Conservation (phyloP, 2,329 filamentous ascomycete genomes). For the Thelonectria blattea region DNA sequence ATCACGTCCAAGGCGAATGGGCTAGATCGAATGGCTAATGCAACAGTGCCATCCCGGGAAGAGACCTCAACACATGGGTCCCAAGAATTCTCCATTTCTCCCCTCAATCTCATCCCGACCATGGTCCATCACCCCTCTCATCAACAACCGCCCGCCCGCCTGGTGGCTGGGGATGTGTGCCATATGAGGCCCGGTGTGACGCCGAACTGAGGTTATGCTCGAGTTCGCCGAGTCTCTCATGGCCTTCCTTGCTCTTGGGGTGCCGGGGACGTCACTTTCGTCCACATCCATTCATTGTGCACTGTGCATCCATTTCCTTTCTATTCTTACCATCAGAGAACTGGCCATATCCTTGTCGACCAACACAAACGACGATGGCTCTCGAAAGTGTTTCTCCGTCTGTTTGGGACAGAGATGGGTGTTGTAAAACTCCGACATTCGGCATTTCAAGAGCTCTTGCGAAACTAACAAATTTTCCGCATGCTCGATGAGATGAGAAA, state of each 20-base stretch:
- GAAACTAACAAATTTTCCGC: constrained; percentile 12
- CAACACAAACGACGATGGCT: background rate
- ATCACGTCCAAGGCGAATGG: constrained; percentile 19
- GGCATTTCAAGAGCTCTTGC: constrained; percentile 1
- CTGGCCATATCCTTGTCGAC: constrained; percentile 6
- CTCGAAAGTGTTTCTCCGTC: background rate
- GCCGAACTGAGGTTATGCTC: constrained; percentile 15
- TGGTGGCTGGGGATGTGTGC: constrained; percentile 13
- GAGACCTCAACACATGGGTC: constrained; percentile 36
- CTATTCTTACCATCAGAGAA: background rate
- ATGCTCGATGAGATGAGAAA: background rate
- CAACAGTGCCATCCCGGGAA: constrained; percentile 42
- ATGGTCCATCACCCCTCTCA: constrained; percentile 10
- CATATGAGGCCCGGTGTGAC: constrained; percentile 16
- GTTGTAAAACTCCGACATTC: background rate
- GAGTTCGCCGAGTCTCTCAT: constrained; percentile 8
- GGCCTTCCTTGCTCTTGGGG: constrained; percentile 17
- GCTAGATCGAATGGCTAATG: constrained; percentile 35
- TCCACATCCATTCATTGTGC: background rate
- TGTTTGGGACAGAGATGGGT: background rate
- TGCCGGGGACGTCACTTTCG: constrained; percentile 11
- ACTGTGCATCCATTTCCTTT: constrained; percentile 7
- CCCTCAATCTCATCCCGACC: constrained; percentile 9
- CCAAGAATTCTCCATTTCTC: constrained; percentile 26
- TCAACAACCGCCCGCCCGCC: constrained; percentile 14